Base-by-base conservation (phyloP, 331 rosid genomes). In the Erythrophleum ivorense region DNA sequence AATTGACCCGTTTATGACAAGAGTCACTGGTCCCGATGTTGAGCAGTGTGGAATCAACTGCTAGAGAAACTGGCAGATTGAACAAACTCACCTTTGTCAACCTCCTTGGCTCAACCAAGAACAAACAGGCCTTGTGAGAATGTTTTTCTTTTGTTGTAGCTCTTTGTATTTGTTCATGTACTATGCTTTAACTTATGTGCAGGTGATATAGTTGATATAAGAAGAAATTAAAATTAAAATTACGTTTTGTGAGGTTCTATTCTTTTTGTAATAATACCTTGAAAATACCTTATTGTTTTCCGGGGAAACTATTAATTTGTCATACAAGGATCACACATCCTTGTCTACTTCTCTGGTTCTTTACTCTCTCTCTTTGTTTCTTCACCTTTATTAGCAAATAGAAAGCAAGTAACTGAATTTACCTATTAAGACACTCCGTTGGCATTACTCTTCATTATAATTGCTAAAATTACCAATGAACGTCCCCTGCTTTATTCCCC, bases 21-120 rank as follows among this genome's bases (percentile, higher is more conserved):
- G 91, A 66, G 97, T 95, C 67, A 93, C 93, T 1, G 99, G 99
- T 19, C 99, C 99, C 16, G 94, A 95, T 59, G 79, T 87, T 8
- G 90, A 89, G 85, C 81, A 57, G 78, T 95, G 99, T 91, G 99
- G 99, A 84, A 95, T 95, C 89, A 95, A 95, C 92, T 95, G 99
- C 89, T 95, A 90, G 88, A 88, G 71, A 46, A 41, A 49, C 65
- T 58, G 19, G 71, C 41, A 45, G 48, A 19, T 60, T 65, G 60
- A 66, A 59, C 38, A 24, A 59, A 59, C 55, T 45, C 71, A n/a
- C 71, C 19, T n/a, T 18, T 38, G 76, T 71, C 71, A 64, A 63
- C 65, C 65, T 36, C 57, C 64, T 40, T 65, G 5, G 71, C 76
- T 81, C 34, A 33, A 38, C 54, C 64, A 58, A 19, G 55, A 38